phyloP scores from a whole-genome alignment of 768 basidiomycete species.

The Suillus brevipes region DNA sequence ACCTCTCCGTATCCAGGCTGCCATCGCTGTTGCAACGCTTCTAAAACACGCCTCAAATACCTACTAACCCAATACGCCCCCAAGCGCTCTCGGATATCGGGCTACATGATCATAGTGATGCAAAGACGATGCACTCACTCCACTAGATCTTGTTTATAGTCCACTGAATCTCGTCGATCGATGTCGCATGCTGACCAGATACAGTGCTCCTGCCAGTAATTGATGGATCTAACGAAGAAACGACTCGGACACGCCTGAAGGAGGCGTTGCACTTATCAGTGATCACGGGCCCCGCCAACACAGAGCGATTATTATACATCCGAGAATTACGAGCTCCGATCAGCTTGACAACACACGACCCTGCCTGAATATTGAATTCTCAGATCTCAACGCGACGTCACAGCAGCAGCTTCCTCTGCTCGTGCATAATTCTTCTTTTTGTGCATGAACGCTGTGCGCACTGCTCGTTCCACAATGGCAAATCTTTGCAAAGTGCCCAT shows the following conservation, averaged over 20 bases:
- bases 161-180: not conserved
- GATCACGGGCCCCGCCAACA: too few relatives aligned
- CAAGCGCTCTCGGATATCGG: not conserved
- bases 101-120: not conserved
- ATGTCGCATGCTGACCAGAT: not conserved
- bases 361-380: not conserved
- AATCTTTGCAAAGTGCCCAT: conserved; percentile 35
- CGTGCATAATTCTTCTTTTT: not conserved
- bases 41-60: not conserved
- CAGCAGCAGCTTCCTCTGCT: not conserved
- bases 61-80: not conserved
- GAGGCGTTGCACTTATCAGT: not conserved
- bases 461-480: conserved; percentile 20
- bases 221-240: not conserved
- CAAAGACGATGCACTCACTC: not conserved
- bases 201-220: not conserved
- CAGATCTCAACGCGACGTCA: not conserved
- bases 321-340: not conserved
- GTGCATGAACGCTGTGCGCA: conserved; percentile 21
- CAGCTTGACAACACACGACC: not conserved
- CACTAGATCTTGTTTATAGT: not conserved
- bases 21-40: not conserved
- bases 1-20: not conserved
- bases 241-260: not conserved
- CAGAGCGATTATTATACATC: too few relatives aligned